A percentile compares a stretch with the other conserved stretches of the same genome.
phyloP scores from a whole-genome alignment of 805 yeast genomes.

The Clavispora fructus region DNA sequence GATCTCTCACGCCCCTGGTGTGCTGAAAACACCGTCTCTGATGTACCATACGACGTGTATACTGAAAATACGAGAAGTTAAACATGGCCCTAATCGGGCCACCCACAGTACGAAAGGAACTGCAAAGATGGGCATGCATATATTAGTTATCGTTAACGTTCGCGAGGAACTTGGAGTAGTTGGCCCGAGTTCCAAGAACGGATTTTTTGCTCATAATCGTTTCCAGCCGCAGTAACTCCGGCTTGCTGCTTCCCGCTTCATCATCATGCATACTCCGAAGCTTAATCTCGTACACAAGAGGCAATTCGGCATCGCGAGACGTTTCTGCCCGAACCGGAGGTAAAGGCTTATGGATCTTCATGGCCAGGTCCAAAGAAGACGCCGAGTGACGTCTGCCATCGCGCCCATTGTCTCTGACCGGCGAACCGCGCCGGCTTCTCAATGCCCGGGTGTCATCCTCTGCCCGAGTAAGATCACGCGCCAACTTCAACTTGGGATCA shows the following conservation, averaged over 20 bases:
- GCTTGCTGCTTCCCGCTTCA: background rate
- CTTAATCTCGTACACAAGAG: slow-evolving; percentile 32
- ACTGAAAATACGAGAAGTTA: background rate
- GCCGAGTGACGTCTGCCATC: slow-evolving; percentile 2
- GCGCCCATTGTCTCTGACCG: background rate
- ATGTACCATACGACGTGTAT: background rate
- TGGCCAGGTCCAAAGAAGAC: slow-evolving; percentile 1
- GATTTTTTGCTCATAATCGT: slow-evolving; percentile 30
- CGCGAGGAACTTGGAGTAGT: slow-evolving; percentile 34
- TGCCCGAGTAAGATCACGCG: background rate
- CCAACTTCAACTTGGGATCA: background rate
- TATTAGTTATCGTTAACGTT: slow-evolving; percentile 13
- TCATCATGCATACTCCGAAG: slow-evolving; percentile 15
- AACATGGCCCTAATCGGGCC: background rate
- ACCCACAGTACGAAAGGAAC: no score
- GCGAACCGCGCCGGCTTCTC: background rate
- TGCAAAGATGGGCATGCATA: no score
- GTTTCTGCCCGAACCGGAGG: background rate
- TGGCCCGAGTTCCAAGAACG: slow-evolving; percentile 35
- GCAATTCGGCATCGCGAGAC: slow-evolving; percentile 23
- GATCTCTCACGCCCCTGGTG: background rate
- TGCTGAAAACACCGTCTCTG: background rate
- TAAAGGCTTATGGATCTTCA: background rate
- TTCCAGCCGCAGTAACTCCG: slow-evolving; percentile 20
- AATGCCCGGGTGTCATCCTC: background rate